Evolutionary conservation across 2,329 filamentous ascomycete genomes (phyloP).

Genomic region (Calcarisporium arbuscula): DNA sequence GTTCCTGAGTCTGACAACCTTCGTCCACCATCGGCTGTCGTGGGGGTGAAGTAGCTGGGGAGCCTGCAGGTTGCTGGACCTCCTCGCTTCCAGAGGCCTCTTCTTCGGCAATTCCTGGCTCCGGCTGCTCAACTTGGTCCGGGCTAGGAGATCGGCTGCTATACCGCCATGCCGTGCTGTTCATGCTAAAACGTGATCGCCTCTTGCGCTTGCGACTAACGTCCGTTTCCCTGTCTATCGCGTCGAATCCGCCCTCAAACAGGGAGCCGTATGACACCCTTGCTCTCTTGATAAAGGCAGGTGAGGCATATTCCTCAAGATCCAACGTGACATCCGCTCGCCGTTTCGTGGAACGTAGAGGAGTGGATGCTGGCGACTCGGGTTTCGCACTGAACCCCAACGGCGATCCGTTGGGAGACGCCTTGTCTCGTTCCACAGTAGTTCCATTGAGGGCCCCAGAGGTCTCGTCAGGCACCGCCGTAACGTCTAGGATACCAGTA

Average conservation of each 20-base stretch:
- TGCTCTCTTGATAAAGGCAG: conserved; percentile 70
- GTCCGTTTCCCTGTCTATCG: conserved; percentile 58
- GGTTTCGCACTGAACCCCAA: too few species aligned
- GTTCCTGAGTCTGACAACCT: conserved; percentile 26
- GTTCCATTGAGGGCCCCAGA: too few species aligned
- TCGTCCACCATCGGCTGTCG: conserved; percentile 27
- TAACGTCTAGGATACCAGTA: conserved; percentile 45
- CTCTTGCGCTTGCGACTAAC: conserved; percentile 43
- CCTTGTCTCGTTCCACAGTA: too few species aligned
- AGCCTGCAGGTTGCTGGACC: neutral
- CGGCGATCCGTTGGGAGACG: too few species aligned
- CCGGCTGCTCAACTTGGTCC: conserved; percentile 36
- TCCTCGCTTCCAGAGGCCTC: conserved; percentile 7
- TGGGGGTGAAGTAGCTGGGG: conserved; percentile 12
- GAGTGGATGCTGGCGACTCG: too few species aligned
- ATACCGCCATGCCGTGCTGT: conserved; percentile 68
- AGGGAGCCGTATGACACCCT: conserved; percentile 63
- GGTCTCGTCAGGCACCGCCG: too few species aligned
- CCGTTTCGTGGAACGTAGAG: conserved; percentile 27
- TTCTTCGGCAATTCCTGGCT: conserved; percentile 16
- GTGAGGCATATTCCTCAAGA: conserved; percentile 61
- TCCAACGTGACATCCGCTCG: conserved; percentile 27
- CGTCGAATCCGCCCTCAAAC: conserved; percentile 58
- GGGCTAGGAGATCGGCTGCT: conserved; percentile 66
- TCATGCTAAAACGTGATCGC: conserved; percentile 60